Base-by-base conservation (phyloP, 129 eudicot genomes). In the Flaveria brownii region DNA sequence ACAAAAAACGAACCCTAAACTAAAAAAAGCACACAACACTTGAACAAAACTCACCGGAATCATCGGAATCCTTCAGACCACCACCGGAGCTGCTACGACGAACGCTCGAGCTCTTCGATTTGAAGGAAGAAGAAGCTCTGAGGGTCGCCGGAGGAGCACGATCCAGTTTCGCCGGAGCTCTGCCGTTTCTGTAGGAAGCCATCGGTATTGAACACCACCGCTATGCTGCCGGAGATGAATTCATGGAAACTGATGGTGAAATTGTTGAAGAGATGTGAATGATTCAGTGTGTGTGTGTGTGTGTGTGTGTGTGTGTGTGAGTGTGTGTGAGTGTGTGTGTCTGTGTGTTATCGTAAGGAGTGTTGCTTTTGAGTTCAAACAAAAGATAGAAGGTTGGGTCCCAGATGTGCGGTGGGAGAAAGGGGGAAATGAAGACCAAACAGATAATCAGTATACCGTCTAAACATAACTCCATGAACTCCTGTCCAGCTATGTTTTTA, bases 1-100 rank as follows among this genome's bases (percentile, higher is more conserved):
- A 15, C 73, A 23, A 60, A 36, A 70, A 70, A 51, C 52, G 11
- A 61, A 67, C 33, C 13, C 43, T 28, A 25, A 69, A n/a, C 36
- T 55, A 10, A n/a, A 81, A 16, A 42, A 80, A 39, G 4, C 15
- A n/a, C 23, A 14, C 12, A 72, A 62, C 28, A 17, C 18, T 1
- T 5, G 26, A n/a, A 72, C 8, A 13, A 28, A 84, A 77, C 87
- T 81, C 52, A 93, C 98, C 98, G 50, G 88, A 84, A 51, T 80
- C 88, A 22, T 81, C 81, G 61, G 60, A 72, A 73, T 80, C 68
- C 70, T 47, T 62, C 23, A 14, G 18, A 12, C 46, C 75, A 49
- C 82, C 68, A 33, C 77, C 70, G 52, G 91, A 68, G 63, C 78
- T 80, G 64, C 96, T 84, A 18, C 97, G 98, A 60, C 98, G 98